phyloP scores from a whole-genome alignment of 176 grass and related monocot genomes.

The Musa itinerans region DNA sequence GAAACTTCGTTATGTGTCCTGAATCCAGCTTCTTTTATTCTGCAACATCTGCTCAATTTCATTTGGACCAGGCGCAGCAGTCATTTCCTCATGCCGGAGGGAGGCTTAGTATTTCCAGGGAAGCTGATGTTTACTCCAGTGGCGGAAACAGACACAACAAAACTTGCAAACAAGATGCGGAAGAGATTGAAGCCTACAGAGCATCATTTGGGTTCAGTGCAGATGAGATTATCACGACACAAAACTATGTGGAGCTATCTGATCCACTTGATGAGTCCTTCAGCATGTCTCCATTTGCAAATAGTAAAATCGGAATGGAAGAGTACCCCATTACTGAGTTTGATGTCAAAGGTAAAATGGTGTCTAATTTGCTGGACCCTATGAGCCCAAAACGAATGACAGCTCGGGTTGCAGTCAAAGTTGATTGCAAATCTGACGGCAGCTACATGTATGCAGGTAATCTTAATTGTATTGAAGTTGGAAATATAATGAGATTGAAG shows the following conservation, averaged over 20 bases:
- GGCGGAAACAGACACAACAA: constrained; percentile 23
- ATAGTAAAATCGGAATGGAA: constrained; percentile 29
- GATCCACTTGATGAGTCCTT: constrained; percentile 72
- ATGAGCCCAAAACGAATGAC: constrained; percentile 30
- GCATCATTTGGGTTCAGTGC: constrained; percentile 99
- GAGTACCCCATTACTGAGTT: constrained; percentile 30
- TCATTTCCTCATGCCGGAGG: constrained; percentile 47
- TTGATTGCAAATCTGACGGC: background rate
- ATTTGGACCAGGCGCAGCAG: constrained; percentile 89
- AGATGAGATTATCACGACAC: constrained; percentile 68
- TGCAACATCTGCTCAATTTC: constrained; percentile 69
- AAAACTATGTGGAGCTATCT: constrained; percentile 59
- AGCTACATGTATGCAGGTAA: background rate
- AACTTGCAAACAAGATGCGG: constrained; percentile 62
- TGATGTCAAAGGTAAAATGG: constrained; percentile 29
- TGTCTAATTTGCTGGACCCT: constrained; percentile 18
- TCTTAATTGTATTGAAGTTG: background rate
- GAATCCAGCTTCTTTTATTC: constrained; percentile 64
- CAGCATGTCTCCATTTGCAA: constrained; percentile 75
- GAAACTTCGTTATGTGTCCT: constrained; percentile 51
- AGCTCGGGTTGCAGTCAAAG: constrained; percentile 20
- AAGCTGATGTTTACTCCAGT: constrained; percentile 23
- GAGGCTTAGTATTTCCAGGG: constrained; percentile 73
- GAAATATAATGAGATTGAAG: no score
- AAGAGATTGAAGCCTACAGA: constrained; percentile 93